Conservation (phyloP, 306 rosid species). For the Psophocarpus tetragonolobus region DNA sequence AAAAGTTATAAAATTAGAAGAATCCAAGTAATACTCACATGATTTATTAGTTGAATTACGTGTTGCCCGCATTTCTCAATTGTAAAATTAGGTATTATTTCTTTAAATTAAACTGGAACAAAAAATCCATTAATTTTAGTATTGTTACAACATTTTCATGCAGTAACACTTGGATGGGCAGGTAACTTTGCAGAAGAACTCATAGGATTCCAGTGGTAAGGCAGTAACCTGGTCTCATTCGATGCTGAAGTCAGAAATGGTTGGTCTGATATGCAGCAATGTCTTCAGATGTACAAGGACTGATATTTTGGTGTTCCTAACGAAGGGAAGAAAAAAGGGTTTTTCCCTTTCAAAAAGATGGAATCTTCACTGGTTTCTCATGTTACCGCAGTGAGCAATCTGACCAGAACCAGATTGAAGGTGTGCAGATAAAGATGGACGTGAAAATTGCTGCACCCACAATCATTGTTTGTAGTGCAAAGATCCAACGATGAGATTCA, state of each 20-base stretch:
- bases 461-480: not conserved
- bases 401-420: too few species aligned
- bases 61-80: too few species aligned
- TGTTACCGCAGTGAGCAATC: not conserved
- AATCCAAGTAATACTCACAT: too few species aligned
- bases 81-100: not conserved
- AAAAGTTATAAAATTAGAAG: too few species aligned
- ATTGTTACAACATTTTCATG: not conserved
- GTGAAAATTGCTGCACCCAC: not conserved
- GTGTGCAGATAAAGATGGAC: not conserved
- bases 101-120: not conserved
- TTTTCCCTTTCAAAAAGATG: not conserved
- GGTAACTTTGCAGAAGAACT: not conserved
- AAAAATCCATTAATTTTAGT: not conserved
- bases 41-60: too few species aligned
- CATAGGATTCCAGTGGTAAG: not conserved
- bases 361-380: not conserved
- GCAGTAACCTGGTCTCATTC: not conserved
- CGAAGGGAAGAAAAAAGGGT: too few species aligned
- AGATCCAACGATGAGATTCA: not conserved
- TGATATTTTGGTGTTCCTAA: not conserved
- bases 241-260: not conserved
- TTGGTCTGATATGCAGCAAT: not conserved
- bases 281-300: not conserved
- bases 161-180: not conserved